Conservation (phyloP, 2,329 filamentous ascomycete species). For the Curvularia eragrostidis region DNA sequence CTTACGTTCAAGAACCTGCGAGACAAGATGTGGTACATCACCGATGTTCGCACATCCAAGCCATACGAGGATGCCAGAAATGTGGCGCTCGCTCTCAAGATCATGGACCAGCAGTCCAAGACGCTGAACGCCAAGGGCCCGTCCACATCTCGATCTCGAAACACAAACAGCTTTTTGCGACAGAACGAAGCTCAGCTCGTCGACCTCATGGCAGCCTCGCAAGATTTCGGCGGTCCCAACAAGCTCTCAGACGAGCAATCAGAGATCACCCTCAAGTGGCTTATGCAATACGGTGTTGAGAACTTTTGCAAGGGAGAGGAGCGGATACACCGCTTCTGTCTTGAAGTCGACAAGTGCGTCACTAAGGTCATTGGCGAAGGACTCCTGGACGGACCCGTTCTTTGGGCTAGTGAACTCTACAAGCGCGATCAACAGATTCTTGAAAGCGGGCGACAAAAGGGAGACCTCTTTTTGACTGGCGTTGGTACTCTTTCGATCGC, state of each 20-base stretch:
- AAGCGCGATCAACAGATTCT: slow-evolving; percentile 73
- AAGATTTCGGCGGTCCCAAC: slow-evolving; percentile 87
- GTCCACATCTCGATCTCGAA: slow-evolving; percentile 51
- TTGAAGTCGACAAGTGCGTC: slow-evolving; percentile 86
- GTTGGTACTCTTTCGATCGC: slow-evolving; percentile 58
- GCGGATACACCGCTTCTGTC: slow-evolving; percentile 89
- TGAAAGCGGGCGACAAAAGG: slow-evolving; percentile 58
- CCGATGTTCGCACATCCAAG: slow-evolving; percentile 88
- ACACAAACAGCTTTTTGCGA: slow-evolving; percentile 68
- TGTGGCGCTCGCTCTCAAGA: slow-evolving; percentile 85
- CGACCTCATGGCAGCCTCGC: slow-evolving; percentile 81
- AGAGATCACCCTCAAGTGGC: slow-evolving; percentile 82
- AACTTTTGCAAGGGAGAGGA: slow-evolving; percentile 97
- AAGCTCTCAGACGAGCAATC: slow-evolving; percentile 97
- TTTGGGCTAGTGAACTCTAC: slow-evolving; percentile 93
- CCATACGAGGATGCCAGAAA: slow-evolving; percentile 87
- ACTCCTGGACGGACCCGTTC: slow-evolving; percentile 80
- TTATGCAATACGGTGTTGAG: slow-evolving; percentile 80
- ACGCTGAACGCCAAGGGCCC: slow-evolving; percentile 50
- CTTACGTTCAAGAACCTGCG: slow-evolving; percentile 75
- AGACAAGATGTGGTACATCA: slow-evolving; percentile 99
- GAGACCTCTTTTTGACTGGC: slow-evolving; percentile 56
- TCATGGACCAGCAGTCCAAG: slow-evolving; percentile 72
- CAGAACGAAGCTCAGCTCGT: slow-evolving; percentile 85
- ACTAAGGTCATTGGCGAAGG: slow-evolving; percentile 84